Base-by-base conservation (phyloP, 805 yeast genomes). In the Starmerella vaccinii region DNA sequence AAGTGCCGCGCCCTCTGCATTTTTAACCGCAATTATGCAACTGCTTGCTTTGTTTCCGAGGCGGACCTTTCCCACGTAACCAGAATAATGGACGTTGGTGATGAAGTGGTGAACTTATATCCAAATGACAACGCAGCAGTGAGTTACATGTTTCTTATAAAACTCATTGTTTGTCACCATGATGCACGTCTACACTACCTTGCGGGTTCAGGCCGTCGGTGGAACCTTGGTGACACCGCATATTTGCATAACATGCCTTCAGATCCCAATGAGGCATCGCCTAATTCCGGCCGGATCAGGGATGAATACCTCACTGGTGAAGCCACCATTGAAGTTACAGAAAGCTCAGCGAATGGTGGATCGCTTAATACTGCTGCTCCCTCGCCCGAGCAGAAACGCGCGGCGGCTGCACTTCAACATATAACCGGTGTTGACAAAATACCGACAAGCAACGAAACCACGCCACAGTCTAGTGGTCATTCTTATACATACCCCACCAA, bases 141-240 rank as follows among this genome's bases (percentile, higher is more conserved):
- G 7, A 55, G 64, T 21, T 59, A 54, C 41, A 54, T 56, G 26
- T 66, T 66, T 50, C 59, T 66, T 27, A 51, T 65, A 24, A 60
- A 62, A 47, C 59, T 66, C 18, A 50, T 66, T 21, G 34, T 65
- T 33, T 63, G 64, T 47, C 65, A 65, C 46, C 63, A 59, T 49
- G 70, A 65, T 48, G 60, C 59, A 2, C 53, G 61, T 1, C 40
- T 58, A 15, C 59, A 59, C 27, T 57, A 52, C 44, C 51, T 47
- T 40, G 42, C 53, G 3, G 37, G 48, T 16, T 41, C 47, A 22
- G 30, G 39, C 12, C 55, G 41, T 4, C 21, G 22, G 13, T 48
- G 32, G 21, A 13, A 26, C 13, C 43, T 49, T 9, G 59, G 59
- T 2, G 59, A 56, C 39, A 52, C 56, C 4, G 40, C 32, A 10